phyloP scores from a whole-genome alignment of 148 eudicot genomes.

The Salicornia ramosissima region DNA sequence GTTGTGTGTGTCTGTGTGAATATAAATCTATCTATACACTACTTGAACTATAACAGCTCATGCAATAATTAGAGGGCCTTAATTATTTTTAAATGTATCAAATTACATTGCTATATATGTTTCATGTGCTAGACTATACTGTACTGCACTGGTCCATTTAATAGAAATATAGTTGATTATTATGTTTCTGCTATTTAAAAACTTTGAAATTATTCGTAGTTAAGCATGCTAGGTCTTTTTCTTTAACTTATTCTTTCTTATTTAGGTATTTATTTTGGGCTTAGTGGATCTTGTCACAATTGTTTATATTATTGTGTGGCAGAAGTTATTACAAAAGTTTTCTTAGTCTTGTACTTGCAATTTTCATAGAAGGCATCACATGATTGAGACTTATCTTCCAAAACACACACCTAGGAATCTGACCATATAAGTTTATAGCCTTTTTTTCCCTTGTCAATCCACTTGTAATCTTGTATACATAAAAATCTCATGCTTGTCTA shows the following conservation, averaged over 20 bases:
- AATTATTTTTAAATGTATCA: no score
- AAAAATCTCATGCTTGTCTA: constrained; percentile 12
- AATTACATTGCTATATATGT: background rate
- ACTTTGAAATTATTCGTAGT: constrained; percentile 1
- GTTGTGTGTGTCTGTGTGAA: background rate
- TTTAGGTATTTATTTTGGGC: background rate
- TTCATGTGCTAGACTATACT: background rate
- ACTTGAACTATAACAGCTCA: background rate
- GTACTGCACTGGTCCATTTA: background rate
- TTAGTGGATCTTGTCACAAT: constrained; percentile 6
- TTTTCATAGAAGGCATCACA: constrained; percentile 15
- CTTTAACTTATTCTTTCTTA: background rate
- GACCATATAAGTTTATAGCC: constrained; percentile 9
- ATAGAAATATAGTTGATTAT: background rate
- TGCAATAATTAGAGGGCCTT: background rate
- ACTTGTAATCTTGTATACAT: constrained; percentile 14
- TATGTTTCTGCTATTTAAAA: background rate
- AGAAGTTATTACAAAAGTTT: constrained; percentile 1
- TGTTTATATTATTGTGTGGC: background rate
- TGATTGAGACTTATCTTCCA: constrained; percentile 19
- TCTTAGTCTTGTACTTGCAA: constrained; percentile 4
- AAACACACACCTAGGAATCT: constrained; percentile 10
- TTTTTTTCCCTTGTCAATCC: constrained; percentile 19
- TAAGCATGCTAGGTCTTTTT: constrained; percentile 1
- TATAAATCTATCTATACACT: background rate